Percentiles rank a stretch among this genome's conserved stretches.
phyloP scores from a whole-genome alignment of 495 filamentous ascomycete species.

The Aspergillus haitiensis region DNA sequence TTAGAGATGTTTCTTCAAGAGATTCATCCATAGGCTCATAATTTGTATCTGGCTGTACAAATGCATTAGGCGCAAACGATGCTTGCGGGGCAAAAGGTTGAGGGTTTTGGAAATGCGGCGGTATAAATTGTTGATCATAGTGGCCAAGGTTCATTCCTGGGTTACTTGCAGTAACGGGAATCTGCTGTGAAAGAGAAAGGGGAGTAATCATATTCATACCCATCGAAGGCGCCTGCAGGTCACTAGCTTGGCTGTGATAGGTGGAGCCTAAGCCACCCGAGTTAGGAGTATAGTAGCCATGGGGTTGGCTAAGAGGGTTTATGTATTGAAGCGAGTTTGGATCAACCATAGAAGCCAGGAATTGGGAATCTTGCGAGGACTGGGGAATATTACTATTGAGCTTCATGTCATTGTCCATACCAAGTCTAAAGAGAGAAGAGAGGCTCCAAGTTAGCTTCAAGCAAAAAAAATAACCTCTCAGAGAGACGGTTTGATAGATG shows the following conservation, averaged over 20 bases:
- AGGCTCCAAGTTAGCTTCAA: background rate
- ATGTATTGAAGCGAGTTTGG: constrained; percentile 78
- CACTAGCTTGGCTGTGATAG: constrained; percentile 82
- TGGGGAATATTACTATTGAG: constrained; percentile 78
- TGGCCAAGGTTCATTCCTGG: constrained; percentile 49
- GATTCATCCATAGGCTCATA: constrained; percentile 75
- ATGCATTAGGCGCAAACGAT: constrained; percentile 76
- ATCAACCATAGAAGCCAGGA: constrained; percentile 85
- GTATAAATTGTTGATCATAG: constrained; percentile 61
- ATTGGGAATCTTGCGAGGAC: constrained; percentile 76
- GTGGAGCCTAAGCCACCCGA: constrained; percentile 79
- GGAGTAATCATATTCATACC: constrained; percentile 79
- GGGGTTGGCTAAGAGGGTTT: constrained; percentile 72
- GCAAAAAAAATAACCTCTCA: background rate
- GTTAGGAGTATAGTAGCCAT: constrained; percentile 86
- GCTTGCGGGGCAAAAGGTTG: constrained; percentile 68
- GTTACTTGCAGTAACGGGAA: constrained; percentile 51
- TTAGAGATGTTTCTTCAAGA: constrained; percentile 58
- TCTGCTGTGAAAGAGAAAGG: constrained; percentile 69
- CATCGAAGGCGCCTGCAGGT: constrained; percentile 83
- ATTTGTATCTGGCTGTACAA: constrained; percentile 70
- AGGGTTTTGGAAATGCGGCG: constrained; percentile 69
- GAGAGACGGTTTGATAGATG: background rate
- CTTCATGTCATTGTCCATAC: constrained; percentile 59
- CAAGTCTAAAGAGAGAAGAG: constrained; percentile 31